phyloP scores from a whole-genome alignment of 1,284 basidiomycete genomes.

The Laetiporus sulphureus region DNA sequence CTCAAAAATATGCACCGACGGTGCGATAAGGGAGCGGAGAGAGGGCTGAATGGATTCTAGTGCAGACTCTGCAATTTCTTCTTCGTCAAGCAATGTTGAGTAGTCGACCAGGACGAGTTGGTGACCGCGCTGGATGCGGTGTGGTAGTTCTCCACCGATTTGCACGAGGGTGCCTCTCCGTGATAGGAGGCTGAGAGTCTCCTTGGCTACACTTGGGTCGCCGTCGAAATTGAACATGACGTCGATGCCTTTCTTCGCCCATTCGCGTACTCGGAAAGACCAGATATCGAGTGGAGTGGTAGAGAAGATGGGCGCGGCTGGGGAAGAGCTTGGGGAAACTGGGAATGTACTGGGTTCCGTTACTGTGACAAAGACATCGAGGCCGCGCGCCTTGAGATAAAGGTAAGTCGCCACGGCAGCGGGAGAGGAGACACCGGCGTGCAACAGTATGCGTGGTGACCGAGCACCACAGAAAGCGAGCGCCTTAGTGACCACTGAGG shows the following conservation, averaged over 20 bases:
- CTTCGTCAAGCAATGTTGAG: neutral
- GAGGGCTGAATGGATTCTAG: neutral
- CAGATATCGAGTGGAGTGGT: neutral
- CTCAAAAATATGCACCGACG: neutral
- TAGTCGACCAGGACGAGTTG: slow-evolving; percentile 1
- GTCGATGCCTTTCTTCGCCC: slow-evolving; percentile 3
- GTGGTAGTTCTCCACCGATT: slow-evolving; percentile 2
- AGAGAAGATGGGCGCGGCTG: no score
- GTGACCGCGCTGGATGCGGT: neutral
- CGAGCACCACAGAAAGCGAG: neutral
- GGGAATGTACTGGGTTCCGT: no score
- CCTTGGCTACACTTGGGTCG: neutral
- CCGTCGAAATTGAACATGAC: slow-evolving; percentile 8
- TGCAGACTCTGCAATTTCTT: neutral
- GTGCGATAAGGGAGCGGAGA: neutral
- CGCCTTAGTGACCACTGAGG: neutral
- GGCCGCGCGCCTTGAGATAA: neutral
- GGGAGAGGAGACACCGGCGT: slow-evolving; percentile 1
- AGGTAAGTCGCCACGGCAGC: slow-evolving; percentile 2
- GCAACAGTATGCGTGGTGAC: slow-evolving; percentile 1
- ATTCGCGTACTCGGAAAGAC: slow-evolving; percentile 1
- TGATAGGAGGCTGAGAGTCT: slow-evolving; percentile 2
- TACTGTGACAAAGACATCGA: slow-evolving; percentile 4
- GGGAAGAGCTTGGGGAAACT: no score
- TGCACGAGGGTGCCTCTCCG: neutral